A percentile compares a stretch with the other conserved stretches of the same genome.
phyloP scores from a whole-genome alignment of 352 stramenopile species.

The Globisporangium alternatum region DNA sequence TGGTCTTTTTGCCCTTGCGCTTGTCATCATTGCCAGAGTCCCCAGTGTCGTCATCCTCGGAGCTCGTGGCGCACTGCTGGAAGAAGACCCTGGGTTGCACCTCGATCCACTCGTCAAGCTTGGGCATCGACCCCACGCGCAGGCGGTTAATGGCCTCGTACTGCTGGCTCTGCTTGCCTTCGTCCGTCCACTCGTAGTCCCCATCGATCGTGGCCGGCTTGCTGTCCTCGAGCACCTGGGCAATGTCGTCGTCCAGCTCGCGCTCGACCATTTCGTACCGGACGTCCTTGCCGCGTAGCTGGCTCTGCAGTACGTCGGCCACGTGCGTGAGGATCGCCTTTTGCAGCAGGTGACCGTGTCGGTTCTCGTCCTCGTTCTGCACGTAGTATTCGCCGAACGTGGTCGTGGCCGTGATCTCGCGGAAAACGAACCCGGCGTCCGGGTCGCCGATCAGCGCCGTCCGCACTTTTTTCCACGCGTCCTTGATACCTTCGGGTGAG shows the following conservation, averaged over 20 bases:
- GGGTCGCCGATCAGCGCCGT: conserved; percentile 20
- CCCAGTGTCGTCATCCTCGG: neutral
- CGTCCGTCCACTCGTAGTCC: conserved; percentile 20
- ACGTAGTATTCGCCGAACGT: conserved; percentile 9
- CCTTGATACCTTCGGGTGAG: conserved; percentile 31
- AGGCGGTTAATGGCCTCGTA: conserved; percentile 15
- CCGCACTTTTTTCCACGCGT: conserved; percentile 25
- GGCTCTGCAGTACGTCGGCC: conserved; percentile 25
- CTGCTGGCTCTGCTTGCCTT: conserved; percentile 10
- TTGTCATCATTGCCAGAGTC: conserved; percentile 1
- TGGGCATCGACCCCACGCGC: conserved; percentile 18
- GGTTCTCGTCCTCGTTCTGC: conserved; percentile 20
- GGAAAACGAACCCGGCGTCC: conserved; percentile 24
- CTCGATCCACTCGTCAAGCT: conserved; percentile 20
- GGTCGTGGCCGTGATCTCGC: conserved; percentile 20
- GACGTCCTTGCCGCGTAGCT: conserved; percentile 33
- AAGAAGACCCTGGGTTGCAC: conserved; percentile 21
- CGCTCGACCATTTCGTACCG: conserved; percentile 37
- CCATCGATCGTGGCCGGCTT: neutral
- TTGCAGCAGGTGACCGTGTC: conserved; percentile 35
- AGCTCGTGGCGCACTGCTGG: conserved; percentile 9
- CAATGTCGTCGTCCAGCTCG: conserved; percentile 7
- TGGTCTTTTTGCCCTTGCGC: conserved; percentile 10
- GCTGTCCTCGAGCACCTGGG: neutral
- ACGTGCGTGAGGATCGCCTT: conserved; percentile 47